Evolutionary conservation across 1,284 basidiomycete species (phyloP).

Genomic region (Rhizoctonia solani): DNA sequence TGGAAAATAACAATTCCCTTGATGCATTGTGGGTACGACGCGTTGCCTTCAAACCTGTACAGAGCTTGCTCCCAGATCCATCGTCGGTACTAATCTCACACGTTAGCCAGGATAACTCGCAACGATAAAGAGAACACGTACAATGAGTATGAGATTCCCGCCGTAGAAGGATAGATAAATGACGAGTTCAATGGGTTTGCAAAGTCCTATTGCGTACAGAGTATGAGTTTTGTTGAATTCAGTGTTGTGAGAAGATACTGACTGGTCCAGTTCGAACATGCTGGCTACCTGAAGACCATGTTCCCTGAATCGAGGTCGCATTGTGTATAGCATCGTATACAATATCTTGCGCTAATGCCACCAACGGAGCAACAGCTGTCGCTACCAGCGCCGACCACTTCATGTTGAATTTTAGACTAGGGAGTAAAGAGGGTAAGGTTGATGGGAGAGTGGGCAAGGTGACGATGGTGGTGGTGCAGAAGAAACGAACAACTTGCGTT

Average conservation of each 20-base stretch:
- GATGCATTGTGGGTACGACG: constrained; percentile 75
- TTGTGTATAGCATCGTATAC: constrained; percentile 53
- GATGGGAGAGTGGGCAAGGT: constrained; percentile 27
- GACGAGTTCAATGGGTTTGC: constrained; percentile 78
- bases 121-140: constrained; percentile 50
- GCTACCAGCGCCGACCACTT: constrained; percentile 32
- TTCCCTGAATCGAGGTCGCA: constrained; percentile 69
- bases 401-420: constrained; percentile 24
- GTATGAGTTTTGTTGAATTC: no score
- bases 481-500: not conserved
- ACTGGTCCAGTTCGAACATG: constrained; percentile 82
- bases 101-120: constrained; percentile 15
- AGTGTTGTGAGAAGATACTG: no score
- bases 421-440: constrained; percentile 5
- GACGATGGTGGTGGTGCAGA: constrained; percentile 21
- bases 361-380: constrained; percentile 16
- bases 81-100: constrained; percentile 59
- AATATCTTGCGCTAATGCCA: constrained; percentile 35
- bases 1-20: constrained; percentile 83
- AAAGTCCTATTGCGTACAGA: constrained; percentile 63
- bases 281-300: constrained; percentile 81
- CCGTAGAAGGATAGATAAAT: constrained; percentile 80
- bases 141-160: constrained; percentile 89
- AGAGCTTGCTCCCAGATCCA: constrained; percentile 85
- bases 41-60: constrained; percentile 85